These are phyloP conservation scores for Vanrija sp. DNA, from an alignment of 1,284 basidiomycete species.

Conservation along the genomic window DNA sequence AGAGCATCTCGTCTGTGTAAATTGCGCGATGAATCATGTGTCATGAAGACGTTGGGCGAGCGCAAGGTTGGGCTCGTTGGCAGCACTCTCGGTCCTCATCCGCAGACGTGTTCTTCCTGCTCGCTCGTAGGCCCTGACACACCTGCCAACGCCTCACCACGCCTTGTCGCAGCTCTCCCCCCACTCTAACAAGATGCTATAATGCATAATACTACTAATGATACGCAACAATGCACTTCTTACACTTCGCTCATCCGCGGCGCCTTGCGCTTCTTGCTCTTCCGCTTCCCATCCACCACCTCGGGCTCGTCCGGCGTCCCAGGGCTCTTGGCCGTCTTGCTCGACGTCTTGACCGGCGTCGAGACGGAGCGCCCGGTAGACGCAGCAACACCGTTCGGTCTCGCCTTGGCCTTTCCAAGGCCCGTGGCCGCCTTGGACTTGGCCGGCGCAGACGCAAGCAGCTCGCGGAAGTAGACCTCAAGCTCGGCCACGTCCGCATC, in stretches of 20 bases:
- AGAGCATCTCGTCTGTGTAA: too few relatives aligned
- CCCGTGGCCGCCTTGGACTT: constrained; percentile 5
- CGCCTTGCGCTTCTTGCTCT: constrained; percentile 23
- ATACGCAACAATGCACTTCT: neutral
- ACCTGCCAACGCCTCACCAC: too few relatives aligned
- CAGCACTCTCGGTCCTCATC: too few relatives aligned
- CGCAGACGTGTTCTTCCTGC: too few relatives aligned
- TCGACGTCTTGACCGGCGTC: constrained; percentile 4
- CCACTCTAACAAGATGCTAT: too few relatives aligned
- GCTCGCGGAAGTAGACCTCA: constrained; percentile 9
- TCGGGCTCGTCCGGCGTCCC: constrained; percentile 8
- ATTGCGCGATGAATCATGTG: too few relatives aligned
- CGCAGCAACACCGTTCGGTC: neutral
- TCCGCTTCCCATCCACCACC: constrained; percentile 8
- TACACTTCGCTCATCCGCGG: constrained; percentile 14
- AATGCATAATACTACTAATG: constrained; percentile 2
- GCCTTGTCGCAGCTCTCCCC: too few relatives aligned
- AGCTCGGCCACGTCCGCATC: constrained; percentile 18
- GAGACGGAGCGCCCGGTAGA: constrained; percentile 1
- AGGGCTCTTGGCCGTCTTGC: neutral
- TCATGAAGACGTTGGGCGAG: too few relatives aligned
- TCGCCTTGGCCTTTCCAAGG: neutral
- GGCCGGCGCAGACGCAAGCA: constrained; percentile 3
- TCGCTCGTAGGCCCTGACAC: too few relatives aligned
- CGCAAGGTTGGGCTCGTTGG: too few relatives aligned